Evolutionary conservation across 257 asterid species (phyloP).

Genomic region (Jacaranda copaia): DNA sequence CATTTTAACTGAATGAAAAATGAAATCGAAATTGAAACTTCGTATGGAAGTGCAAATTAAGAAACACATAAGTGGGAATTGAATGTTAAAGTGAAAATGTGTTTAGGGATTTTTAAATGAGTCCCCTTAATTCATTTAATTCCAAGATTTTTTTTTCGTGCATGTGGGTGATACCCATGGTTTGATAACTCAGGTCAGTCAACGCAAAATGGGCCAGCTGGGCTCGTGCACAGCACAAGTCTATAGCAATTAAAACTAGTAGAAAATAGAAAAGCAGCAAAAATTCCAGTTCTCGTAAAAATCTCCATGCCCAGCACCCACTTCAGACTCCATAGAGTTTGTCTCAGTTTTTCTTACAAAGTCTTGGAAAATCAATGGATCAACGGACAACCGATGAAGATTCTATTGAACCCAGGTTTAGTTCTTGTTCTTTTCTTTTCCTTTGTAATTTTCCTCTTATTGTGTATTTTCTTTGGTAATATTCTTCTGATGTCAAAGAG

Average conservation of each 20-base stretch:
- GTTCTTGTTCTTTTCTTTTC: neutral
- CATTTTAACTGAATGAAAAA: no score
- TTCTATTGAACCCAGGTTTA: slow-evolving; percentile 26
- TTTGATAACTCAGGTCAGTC: slow-evolving; percentile 20
- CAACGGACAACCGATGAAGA: slow-evolving; percentile 25
- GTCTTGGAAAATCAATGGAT: slow-evolving; percentile 23
- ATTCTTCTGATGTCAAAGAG: neutral
- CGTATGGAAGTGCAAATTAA: no score
- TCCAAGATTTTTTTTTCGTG: no score
- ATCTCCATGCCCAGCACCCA: neutral
- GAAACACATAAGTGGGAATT: no score
- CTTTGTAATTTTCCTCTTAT: neutral
- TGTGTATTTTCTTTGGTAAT: neutral
- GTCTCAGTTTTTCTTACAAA: neutral
- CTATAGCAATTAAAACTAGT: neutral
- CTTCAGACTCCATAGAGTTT: neutral
- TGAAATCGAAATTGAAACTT: no score
- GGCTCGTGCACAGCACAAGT: slow-evolving; percentile 35
- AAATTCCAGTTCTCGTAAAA: slow-evolving; percentile 24
- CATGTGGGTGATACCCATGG: neutral
- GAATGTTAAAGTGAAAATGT: no score
- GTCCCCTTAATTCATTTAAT: no score
- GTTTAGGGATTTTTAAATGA: no score
- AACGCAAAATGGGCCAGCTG: slow-evolving; percentile 14
- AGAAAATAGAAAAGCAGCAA: slow-evolving; percentile 1